Conservation (phyloP, 1,139 yeast genomes). For the Zygosaccharomyces pseudobailii region DNA sequence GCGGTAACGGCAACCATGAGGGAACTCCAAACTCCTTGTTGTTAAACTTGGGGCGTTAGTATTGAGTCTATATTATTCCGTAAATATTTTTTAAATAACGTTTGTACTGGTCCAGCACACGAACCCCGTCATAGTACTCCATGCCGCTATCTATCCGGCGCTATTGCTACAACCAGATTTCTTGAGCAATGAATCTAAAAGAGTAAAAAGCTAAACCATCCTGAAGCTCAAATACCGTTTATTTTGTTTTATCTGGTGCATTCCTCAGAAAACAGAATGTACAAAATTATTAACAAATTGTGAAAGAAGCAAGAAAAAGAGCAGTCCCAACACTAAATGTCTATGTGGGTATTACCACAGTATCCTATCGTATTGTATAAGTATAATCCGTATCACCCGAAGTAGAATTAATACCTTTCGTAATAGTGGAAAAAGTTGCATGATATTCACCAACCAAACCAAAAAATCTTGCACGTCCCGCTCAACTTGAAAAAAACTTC, state of each 20-base stretch:
- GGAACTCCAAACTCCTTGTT: constrained; percentile 43
- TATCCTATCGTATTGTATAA: not conserved
- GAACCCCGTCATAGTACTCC: not conserved
- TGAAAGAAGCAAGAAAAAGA: no score
- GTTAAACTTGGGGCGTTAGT: constrained; percentile 53
- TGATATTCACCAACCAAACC: not conserved
- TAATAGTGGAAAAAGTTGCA: not conserved
- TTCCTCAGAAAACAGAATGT: no score
- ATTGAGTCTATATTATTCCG: not conserved
- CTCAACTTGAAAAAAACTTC: no score
- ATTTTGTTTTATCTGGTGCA: no score
- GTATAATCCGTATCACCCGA: not conserved
- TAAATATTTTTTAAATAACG: not conserved
- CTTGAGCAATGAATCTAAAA: no score
- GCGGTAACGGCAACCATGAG: constrained; percentile 38
- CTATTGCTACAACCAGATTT: no score
- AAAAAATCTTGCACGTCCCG: no score
- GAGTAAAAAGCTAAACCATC: no score
- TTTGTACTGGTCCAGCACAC: not conserved
- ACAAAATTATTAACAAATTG: no score
- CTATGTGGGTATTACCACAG: not conserved
- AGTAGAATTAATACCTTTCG: not conserved
- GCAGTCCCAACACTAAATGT: not conserved
- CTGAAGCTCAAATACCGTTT: no score
- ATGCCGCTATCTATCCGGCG: no score